Base-by-base conservation (phyloP, 371 early-diverging fungal genomes). In the Mortierella sp. region DNA sequence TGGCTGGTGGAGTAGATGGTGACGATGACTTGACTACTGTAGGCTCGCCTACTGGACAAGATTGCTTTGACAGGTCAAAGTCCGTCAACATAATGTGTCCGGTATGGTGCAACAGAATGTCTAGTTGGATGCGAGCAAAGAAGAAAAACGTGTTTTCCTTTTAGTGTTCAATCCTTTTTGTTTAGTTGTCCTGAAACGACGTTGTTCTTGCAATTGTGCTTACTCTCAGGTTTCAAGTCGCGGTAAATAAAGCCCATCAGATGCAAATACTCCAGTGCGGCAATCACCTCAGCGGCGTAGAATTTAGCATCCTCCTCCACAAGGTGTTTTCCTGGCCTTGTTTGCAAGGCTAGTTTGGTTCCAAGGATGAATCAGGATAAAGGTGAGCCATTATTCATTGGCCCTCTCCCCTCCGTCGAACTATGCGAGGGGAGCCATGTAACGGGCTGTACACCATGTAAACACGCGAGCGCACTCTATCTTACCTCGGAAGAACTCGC, bases 221-320 rank as follows among this genome's bases (percentile, higher is more conserved):
- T 87, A 93, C 97, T 99, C 80, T 99, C 99, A 16, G 99, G 99
- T 78, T 99, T 99, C 61, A 99, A 86, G 81, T 99, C 99, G 42
- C 99, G 84, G 80, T 99, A 99, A 34, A 99, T 95, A 67, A 95
- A 96, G 0, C 97, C 98, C 84, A 94, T 93, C 54, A 95, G 83
- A 80, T 99, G 99, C 73, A 99, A 85, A 72, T 96, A 97, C 80
- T 98, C 98, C 24, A 99, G 83, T 2, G 95, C 91, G 18, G 87
- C 86, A 59, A 94, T 88, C 6, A 99, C 96, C 81, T 99, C 99
- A 41, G 98, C 98, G 0, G 97, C 97, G 82, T 98, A 99, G 71
- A 99, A 99, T 59, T 91, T 87, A 21, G 97, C 97, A 54, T 92
- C 95, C 47, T 93, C 89, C 70, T 98, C 97, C 57, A 82, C 79